Evolutionary conservation across 1,284 basidiomycete genomes (phyloP), one percentile per base, ranked within the genome.

Genomic region (Phellopilus nigrolimitatus): DNA sequence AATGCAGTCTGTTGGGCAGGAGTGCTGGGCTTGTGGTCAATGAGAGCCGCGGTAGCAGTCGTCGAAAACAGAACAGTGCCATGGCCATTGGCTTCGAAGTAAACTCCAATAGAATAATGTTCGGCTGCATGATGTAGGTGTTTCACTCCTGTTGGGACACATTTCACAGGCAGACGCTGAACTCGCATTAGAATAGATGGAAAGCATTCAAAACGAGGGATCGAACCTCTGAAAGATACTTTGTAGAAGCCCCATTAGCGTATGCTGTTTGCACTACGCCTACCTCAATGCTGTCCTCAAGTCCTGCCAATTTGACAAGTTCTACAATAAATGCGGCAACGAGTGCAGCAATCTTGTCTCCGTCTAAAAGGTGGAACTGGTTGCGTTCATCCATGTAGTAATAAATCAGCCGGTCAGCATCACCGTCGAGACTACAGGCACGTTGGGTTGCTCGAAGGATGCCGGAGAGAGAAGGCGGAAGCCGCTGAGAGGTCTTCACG

Each of bases 1-100:
- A 93, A 77, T 30, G 91, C 89, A 6, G 84, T 88, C 12, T 80
- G 79, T 59, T 92, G 84, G 7, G 88, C 84, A 13, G 91, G 87
- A 2, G 88, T 89, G 24, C 81, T 78, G 1, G 92, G 87, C 59
- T 86, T 73, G 58, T 91, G 74, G 8, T 71, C 70, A 39, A 74
- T 66, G 24, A 95, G 72, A 33, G 68, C 78, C 27, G 78, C 71
- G 42, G 84, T 73, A 1, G 91, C 87, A 17, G 76, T 67, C 6
- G 76, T 76, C 2, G 95, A 97, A 71, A 99, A 99, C 46, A 99
- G 71, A 40, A 99, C 92, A 1, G 97, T 99, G 34, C 97, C 97
- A 63, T 99, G 97, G 0, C 97, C 97, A 66, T 99, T 99, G 47
- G 97, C 97, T 69, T 99, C 97, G 64, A 99, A 99, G 73, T 99